Evolutionary conservation across 306 rosid species (phyloP).

Genomic region (Erythrophleum fordii): DNA sequence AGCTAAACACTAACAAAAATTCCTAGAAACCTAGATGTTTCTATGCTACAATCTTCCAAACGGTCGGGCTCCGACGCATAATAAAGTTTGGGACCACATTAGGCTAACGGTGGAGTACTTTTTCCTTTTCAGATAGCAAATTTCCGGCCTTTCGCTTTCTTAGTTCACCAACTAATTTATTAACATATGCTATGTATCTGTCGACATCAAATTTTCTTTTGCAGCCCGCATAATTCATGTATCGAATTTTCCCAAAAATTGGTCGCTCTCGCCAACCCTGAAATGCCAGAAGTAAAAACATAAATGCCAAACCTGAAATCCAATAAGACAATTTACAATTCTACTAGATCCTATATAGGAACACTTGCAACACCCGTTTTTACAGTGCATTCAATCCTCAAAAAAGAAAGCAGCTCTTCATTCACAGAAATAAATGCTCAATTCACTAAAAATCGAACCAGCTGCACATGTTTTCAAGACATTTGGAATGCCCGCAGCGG

Average conservation of each 20-base stretch:
- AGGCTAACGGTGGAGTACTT: constrained; percentile 41
- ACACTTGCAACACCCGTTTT: constrained; percentile 2
- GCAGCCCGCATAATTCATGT: constrained; percentile 93
- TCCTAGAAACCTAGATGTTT: constrained; percentile 14
- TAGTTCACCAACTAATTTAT: constrained; percentile 55
- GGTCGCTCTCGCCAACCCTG: constrained; percentile 96
- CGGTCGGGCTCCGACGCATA: background rate
- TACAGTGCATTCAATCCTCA: background rate
- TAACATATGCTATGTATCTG: constrained; percentile 67
- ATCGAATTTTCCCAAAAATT: constrained; percentile 85
- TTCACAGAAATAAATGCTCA: background rate
- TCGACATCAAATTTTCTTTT: constrained; percentile 93
- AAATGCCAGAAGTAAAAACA: constrained; percentile 17
- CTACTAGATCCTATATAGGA: background rate
- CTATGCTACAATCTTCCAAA: constrained; percentile 17
- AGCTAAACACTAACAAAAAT: constrained; percentile 24
- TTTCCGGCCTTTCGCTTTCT: constrained; percentile 72
- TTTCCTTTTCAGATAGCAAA: constrained; percentile 49
- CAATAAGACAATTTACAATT: constrained; percentile 1
- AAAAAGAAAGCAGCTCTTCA: background rate
- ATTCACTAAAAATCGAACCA: background rate
- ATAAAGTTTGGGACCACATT: background rate
- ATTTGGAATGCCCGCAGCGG: background rate
- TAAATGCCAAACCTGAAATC: background rate
- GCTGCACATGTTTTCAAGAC: background rate